Percentiles rank a stretch among this genome's conserved stretches.
phyloP scores from a whole-genome alignment of 805 yeast genomes.

The Kodamaea hsintzibuensis region DNA sequence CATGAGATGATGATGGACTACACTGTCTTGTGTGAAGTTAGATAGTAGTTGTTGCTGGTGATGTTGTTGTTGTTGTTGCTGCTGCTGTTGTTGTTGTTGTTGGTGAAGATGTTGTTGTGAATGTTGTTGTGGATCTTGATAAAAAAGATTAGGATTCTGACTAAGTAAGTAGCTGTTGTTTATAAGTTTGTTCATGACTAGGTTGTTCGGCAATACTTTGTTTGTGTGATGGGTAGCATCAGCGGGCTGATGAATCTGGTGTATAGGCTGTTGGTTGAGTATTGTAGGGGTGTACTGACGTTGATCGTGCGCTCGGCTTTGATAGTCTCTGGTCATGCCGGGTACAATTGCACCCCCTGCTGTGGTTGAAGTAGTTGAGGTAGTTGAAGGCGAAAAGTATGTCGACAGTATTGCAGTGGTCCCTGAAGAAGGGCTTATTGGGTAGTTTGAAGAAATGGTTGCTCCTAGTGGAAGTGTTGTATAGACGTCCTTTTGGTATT shows the following conservation, averaged over 20 bases:
- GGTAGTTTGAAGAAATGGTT: neutral
- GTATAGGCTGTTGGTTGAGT: neutral
- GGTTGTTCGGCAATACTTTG: slow-evolving; percentile 1
- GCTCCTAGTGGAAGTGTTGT: slow-evolving; percentile 10
- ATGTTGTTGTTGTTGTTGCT: neutral
- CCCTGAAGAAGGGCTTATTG: neutral
- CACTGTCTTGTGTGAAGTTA: neutral
- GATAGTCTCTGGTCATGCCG: neutral
- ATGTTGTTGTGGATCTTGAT: neutral
- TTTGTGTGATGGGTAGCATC: neutral
- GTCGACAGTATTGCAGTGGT: neutral
- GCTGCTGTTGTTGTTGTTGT: slow-evolving; percentile 2
- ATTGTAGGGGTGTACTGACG: neutral
- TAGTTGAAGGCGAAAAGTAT: neutral
- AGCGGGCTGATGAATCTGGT: neutral
- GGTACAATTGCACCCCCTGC: neutral
- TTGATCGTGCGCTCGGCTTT: neutral
- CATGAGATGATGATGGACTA: slow-evolving; percentile 3
- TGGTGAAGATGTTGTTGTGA: slow-evolving; percentile 2
- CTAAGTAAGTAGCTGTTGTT: slow-evolving; percentile 1
- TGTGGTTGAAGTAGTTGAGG: neutral
- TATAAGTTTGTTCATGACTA: neutral
- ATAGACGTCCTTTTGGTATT: slow-evolving; percentile 25
- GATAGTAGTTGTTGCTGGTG: slow-evolving; percentile 5
- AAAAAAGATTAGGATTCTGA: neutral